Conservation (phyloP, 805 yeast genomes). For the Wickerhamomyces xylosicus region DNA sequence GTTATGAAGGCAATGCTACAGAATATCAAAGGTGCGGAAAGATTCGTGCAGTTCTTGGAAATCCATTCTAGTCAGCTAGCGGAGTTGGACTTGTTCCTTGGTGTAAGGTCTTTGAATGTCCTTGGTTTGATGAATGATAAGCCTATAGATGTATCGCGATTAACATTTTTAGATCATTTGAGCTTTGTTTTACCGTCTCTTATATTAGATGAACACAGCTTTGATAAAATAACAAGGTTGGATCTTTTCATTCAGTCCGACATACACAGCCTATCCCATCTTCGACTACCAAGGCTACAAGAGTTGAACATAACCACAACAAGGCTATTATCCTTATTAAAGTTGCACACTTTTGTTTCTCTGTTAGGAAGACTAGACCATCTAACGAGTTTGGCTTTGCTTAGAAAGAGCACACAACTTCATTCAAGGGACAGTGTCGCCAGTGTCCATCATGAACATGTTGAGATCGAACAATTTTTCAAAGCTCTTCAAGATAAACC, state of each 20-base stretch:
- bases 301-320: constrained; percentile 7
- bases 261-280: not conserved
- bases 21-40: not conserved
- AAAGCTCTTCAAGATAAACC: not conserved
- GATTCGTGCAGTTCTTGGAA: not conserved
- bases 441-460: not conserved
- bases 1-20: not conserved
- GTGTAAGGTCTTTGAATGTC: constrained; percentile 9
- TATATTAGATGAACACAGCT: not conserved
- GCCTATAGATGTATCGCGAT: not conserved
- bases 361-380: constrained; percentile 1
- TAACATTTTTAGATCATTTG: constrained; percentile 4
- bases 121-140: constrained; percentile 5
- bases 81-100: not conserved
- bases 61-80: not conserved
- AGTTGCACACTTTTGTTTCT: not conserved
- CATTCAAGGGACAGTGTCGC: constrained; percentile 1
- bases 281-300: constrained; percentile 1
- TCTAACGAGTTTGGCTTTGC: constrained; percentile 2
- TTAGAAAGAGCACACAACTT: not conserved
- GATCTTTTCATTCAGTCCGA: constrained; percentile 8
- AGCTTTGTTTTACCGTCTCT: constrained; percentile 4
- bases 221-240: constrained; percentile 2
- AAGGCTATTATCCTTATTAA: constrained; percentile 1
- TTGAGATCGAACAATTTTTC: constrained; percentile 1